Base-by-base conservation (phyloP, 768 basidiomycete genomes). In the Trametes sanguinea region DNA sequence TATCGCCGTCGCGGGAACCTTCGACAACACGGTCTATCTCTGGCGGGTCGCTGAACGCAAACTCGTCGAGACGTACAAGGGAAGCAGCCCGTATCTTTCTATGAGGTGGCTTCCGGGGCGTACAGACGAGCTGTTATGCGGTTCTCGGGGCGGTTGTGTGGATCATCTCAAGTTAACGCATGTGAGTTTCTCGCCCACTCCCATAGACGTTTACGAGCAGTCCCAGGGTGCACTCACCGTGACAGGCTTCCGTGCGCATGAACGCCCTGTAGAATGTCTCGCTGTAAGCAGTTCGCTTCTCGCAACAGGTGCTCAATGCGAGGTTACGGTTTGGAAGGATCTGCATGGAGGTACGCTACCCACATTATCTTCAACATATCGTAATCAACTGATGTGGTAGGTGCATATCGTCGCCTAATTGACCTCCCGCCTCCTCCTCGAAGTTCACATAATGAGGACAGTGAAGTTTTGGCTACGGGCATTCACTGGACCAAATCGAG, bases 401-500 rank as follows among this genome's bases (percentile, higher is more conserved):
- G 22, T 22, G 6, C 47, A 40, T 33, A 37, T 40, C 13, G 22
- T 22, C 22, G 22, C 22, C 22, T 22, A 22, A 13, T 2, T 2
- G 46, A 39, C 10, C 35, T 57, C 14, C 33, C 10, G 22, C 11
- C 13, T 5, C 56, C 56, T 3, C 35, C 35, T 2, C 10, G 5
- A 3, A 48, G 47, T 22, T 50, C 37, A 1, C 27, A 29, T 11
- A 57, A 40, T 37, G 37, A 40, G 10, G 56, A 50, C 6, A 32
- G 17, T 10, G 35, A 40, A 11, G 27, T 57, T n/a, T 17, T 57
- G 10, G 56, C 50, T 14, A 57, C 47, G 27, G 16, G 56, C 14
- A 39, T 57, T 13, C 56, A 57, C 37, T 57, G 56, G 56, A 57
- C 29, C 3, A 48, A 48, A 35, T 39, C 56, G 7, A 10, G 14